Evolutionary conservation across 2,329 filamentous ascomycete genomes (phyloP), one percentile per base, ranked within the genome.

Genomic region (Phialophora expanda): DNA sequence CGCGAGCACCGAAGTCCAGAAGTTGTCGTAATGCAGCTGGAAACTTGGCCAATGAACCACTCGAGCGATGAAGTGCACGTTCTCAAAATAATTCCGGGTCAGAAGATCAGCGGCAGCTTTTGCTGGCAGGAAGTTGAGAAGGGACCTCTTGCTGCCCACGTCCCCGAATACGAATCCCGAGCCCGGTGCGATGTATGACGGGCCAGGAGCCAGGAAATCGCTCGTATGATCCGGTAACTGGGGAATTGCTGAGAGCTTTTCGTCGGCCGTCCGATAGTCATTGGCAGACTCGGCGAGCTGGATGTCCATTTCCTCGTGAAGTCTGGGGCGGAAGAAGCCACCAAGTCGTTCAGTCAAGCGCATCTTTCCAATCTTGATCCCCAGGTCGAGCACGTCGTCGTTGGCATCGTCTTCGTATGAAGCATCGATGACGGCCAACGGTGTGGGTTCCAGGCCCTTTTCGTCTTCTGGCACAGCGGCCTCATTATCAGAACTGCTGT

Each of bases 341-440:
- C 90, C 90, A 69, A 93, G 86, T 44, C 90, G 83, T 73, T 93
- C 90, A 2, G 89, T 91, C 66, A 93, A 87, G 65, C 86, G 85
- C 83, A 92, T 85, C 75, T 86, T 89, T 1, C 90, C 90, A 66
- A 93, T 82, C 69, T 85, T 84, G 65, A 92, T 85, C 1, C 90
- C 90, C 28, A 93, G 79, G 76, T 93, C 90, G 70, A 90, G 84
- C 54, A 91, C 78, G 66, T 91, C 89, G 74, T 87, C 84, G n/a
- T 84, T 87, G 28, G 66, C 63, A 66, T 88, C 87, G 65, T 87
- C 84, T 66, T 89, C 89, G 74, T 92, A 92, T 2, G 86, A 86
- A 65, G 88, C 84, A 77, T 92, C 90, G 51, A 87, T 81, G 12
- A 85, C 83, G 22, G 86, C 86, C 70, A 90, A 79, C 4, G 85